These are phyloP conservation scores for Sporothrix brasiliensis DNA, from an alignment of 2,329 filamentous ascomycete genomes.

Conservation along the genomic window DNA sequence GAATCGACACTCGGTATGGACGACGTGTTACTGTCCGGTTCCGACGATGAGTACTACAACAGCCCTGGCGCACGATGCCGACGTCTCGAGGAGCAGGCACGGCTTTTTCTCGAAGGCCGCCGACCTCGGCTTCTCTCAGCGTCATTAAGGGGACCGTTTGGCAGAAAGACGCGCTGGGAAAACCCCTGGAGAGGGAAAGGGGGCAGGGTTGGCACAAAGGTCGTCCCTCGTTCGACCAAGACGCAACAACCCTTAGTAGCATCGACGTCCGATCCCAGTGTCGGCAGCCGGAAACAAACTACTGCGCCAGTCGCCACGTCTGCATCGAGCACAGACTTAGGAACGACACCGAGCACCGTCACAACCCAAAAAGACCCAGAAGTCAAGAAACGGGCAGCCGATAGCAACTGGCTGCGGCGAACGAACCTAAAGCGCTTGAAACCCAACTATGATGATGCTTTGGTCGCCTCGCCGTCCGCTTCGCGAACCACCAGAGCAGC, in stretches of 20 bases:
- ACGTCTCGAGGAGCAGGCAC: conserved; percentile 62
- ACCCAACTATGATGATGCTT: neutral
- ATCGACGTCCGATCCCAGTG: neutral
- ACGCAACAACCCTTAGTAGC: neutral
- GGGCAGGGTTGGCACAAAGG: neutral
- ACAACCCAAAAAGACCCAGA: conserved; percentile 35
- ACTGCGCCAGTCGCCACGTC: neutral
- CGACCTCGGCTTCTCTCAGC: conserved; percentile 63
- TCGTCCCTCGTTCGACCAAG: neutral
- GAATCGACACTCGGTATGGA: conserved; percentile 47
- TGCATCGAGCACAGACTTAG: neutral
- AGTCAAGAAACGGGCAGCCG: conserved; percentile 26
- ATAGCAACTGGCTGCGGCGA: conserved; percentile 32
- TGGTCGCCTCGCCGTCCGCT: conserved; percentile 26
- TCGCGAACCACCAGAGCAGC: conserved; percentile 8
- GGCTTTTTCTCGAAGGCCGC: conserved; percentile 60
- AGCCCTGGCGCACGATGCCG: conserved; percentile 51
- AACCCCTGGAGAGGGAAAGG: conserved; percentile 55
- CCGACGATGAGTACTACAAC: conserved; percentile 60
- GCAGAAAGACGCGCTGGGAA: conserved; percentile 51
- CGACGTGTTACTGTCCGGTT: conserved; percentile 59
- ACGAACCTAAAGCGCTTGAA: conserved; percentile 32
- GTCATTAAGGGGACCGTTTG: conserved; percentile 64
- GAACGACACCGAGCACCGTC: conserved; percentile 34
- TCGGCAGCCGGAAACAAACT: neutral